Evolutionary conservation across 2,329 filamentous ascomycete species (phyloP), one percentile per base, ranked within the genome.

Genomic region (Pseudogymnoascus sp.): DNA sequence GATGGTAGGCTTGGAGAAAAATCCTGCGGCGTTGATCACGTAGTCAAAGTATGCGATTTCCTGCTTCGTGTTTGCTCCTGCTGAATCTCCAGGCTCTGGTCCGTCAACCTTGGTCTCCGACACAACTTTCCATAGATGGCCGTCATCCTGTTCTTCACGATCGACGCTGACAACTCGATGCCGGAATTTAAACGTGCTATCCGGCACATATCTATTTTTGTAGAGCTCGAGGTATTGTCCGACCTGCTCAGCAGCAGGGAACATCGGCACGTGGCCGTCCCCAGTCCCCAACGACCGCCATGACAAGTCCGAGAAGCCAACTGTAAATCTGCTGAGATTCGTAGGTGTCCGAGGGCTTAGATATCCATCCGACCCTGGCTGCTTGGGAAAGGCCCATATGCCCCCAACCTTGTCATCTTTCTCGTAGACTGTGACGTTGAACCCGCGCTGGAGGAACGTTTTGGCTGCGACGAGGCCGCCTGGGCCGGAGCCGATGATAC

Each of bases 381-480:
- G 50, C 39, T 58, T 22, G n/a, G 59, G 47, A 6, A 62, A 59
- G 12, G 61, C 61, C 62, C 62, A 64, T 15, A 63, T 61, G 8
- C 58, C 62, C 11, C 62, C 62, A 2, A 63, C 25, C 30, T 25
- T 22, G 18, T 43, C 53, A 39, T 33, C 35, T 35, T 59, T 38
- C 22, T 64, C 62, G 25, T 33, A 64, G 39, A 63, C 39, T 22
- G 25, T 57, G 11, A 64, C 61, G 6, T 25, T 8, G 28, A 63
- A 64, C 20, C 41, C 35, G n/a, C 47, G 41, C 41, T 61, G 38
- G 15, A 64, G 15, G 20, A 64, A 53, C 14, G 53, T 63, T 41
- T 63, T 64, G 6, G 61, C 61, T 14, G 62, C 61, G 9, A 64
- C 62, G 14, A 64, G 62, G 9, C 62, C 62, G 15, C 58, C 62